These are phyloP conservation scores for Chiua virens DNA, from an alignment of 768 basidiomycete genomes.

Conservation along the genomic window DNA sequence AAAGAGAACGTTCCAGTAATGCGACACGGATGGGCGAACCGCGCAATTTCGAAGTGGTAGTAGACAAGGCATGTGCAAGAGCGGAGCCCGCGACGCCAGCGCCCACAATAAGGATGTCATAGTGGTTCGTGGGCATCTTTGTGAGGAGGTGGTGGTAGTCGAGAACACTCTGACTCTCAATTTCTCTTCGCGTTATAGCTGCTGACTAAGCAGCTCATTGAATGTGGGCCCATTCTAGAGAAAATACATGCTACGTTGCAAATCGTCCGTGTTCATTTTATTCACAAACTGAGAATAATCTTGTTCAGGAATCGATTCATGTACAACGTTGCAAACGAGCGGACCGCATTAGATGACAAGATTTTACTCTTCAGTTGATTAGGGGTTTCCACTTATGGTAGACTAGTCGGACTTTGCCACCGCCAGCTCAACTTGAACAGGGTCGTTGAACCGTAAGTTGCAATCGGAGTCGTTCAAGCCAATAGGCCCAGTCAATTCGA, in stretches of 20 bases:
- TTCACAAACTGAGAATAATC: no score
- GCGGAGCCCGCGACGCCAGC: slow-evolving; percentile 89
- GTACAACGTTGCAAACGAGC: no score
- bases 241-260: no score
- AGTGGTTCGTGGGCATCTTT: slow-evolving; percentile 31
- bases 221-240: slow-evolving; percentile 7
- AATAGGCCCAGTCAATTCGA: no score
- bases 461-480: slow-evolving; percentile 2
- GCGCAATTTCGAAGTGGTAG: slow-evolving; percentile 41
- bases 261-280: no score
- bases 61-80: slow-evolving; percentile 82
- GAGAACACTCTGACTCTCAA: background rate
- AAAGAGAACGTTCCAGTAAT: slow-evolving; percentile 86
- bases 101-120: slow-evolving; percentile 88
- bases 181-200: background rate
- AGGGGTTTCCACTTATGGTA: no score
- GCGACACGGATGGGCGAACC: slow-evolving; percentile 69
- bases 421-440: no score
- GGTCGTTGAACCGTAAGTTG: background rate
- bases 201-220: slow-evolving; percentile 17
- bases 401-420: no score
- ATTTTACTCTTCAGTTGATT: no score
- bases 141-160: background rate
- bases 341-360: no score
- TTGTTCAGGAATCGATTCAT: no score